Evolutionary conservation across 805 yeast genomes (phyloP), one percentile per base, ranked within the genome.

Genomic region (Yarrowia deformans): DNA sequence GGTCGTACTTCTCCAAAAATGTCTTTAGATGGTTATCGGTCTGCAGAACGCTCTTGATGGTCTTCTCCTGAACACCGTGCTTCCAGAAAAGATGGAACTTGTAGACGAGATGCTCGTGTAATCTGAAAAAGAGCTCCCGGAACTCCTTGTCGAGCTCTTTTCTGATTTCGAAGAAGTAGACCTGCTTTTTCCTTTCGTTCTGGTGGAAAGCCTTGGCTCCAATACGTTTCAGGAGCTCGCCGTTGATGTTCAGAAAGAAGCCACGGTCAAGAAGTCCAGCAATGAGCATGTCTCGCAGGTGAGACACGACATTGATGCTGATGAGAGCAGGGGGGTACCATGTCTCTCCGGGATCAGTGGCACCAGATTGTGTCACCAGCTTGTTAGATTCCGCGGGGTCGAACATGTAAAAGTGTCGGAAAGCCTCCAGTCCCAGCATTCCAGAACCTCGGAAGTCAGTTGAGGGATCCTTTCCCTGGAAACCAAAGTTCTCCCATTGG

Each of bases 401-500:
- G 19, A 60, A 60, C 66, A 60, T 29, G 45, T 49, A 66, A n/a
- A 66, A 50, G 39, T 50, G 69, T 32, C 52, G 50, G 63, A 52
- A 50, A 42, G 49, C 29, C 43, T 66, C 69, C 23, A 66, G 52
- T 5, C 69, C 69, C 8, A 66, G 37, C 52, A 43, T 40, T 7
- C 69, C 69, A 13, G 69, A 66, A 1, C 78, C 78, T 12, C 81
- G 72, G 58, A 79, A 74, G 67, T 79, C 81, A 1, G 75, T 73
- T 7, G 73, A 69, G 4, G 81, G 81, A 55, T 77, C 76, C 43
- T 70, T 56, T 1, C 79, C 78, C 56, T 79, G 81, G 71, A 79
- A 79, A 2, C 81, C 81, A 13, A 79, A 70, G 18, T 72, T 71
- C 19, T 75, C 77, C 79, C 79, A 78, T 55, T 76, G 71, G 9